phyloP scores from a whole-genome alignment of 345 rosid species.

The Gynandropsis gynandra region DNA sequence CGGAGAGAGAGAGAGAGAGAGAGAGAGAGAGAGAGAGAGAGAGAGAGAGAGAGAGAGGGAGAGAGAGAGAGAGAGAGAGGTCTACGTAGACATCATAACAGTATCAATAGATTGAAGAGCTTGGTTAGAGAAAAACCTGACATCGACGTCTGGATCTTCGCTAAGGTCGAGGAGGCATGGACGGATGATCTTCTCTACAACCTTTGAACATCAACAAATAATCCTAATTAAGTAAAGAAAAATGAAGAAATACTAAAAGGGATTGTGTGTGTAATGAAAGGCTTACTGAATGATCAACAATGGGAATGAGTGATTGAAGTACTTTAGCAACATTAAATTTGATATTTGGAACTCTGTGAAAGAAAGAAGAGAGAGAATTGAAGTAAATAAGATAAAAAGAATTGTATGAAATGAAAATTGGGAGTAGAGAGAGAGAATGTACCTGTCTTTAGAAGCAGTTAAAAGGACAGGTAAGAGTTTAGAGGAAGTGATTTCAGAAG shows the following conservation, averaged over 20 bases:
- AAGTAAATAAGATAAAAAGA: not conserved
- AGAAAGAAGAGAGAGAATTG: not conserved
- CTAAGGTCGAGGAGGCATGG: slow-evolving; percentile 81
- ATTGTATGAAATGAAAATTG: too few species aligned
- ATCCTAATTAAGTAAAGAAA: not conserved
- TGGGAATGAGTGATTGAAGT: slow-evolving; percentile 80
- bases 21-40: too few species aligned
- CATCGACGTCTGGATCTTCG: slow-evolving; percentile 96
- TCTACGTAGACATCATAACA: slow-evolving; percentile 69
- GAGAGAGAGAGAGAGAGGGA: too few species aligned
- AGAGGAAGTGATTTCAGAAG: slow-evolving; percentile 79
- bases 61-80: slow-evolving; percentile 1
- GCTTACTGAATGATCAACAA: slow-evolving; percentile 75
- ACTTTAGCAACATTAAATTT: slow-evolving; percentile 95
- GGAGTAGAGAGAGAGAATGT: not conserved
- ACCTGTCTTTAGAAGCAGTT: slow-evolving; percentile 89
- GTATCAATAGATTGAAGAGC: slow-evolving; percentile 78
- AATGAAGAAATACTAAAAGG: not conserved
- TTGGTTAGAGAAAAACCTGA: slow-evolving; percentile 76
- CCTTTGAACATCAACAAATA: slow-evolving; percentile 30
- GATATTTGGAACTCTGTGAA: slow-evolving; percentile 85
- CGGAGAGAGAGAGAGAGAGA: too few species aligned
- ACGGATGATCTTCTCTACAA: slow-evolving; percentile 75
- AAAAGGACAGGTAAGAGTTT: slow-evolving; percentile 64
- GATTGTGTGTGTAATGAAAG: not conserved